phyloP scores from a whole-genome alignment of 371 early-diverging fungal genomes.

The Rhizopus stolonifer region DNA sequence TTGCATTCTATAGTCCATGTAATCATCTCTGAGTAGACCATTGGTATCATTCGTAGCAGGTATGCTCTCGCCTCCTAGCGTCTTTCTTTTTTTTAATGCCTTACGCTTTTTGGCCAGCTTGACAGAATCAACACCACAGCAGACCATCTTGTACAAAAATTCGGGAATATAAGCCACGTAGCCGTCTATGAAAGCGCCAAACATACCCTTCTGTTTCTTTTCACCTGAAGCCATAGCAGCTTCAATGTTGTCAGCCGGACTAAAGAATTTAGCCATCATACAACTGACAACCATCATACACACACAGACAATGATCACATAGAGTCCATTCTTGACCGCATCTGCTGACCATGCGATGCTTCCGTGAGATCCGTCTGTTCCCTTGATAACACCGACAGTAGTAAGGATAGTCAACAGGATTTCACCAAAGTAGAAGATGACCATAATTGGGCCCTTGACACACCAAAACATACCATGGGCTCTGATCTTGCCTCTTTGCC shows the following conservation, averaged over 20 bases:
- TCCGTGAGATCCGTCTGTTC: slow-evolving; percentile 32
- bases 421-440: slow-evolving; percentile 49
- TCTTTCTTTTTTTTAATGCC: slow-evolving; percentile 21
- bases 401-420: slow-evolving; percentile 33
- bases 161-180: slow-evolving; percentile 46
- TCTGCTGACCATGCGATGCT: slow-evolving; percentile 43
- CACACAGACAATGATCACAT: slow-evolving; percentile 38
- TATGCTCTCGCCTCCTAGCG: neutral
- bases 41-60: neutral
- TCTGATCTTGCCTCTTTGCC: slow-evolving; percentile 31
- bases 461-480: slow-evolving; percentile 58
- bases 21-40: neutral
- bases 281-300: slow-evolving; percentile 38
- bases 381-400: slow-evolving; percentile 36
- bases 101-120: slow-evolving; percentile 36
- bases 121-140: slow-evolving; percentile 40
- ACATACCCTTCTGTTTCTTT: slow-evolving; percentile 14
- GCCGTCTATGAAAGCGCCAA: slow-evolving; percentile 40
- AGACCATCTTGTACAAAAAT: slow-evolving; percentile 29
- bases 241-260: slow-evolving; percentile 17
- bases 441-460: slow-evolving; percentile 54
- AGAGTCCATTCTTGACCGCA: slow-evolving; percentile 45
- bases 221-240: slow-evolving; percentile 1
- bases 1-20: neutral
- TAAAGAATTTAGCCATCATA: slow-evolving; percentile 44